Conservation (phyloP, 1,284 basidiomycete species). For the Tetrapyrgos nigripes region DNA sequence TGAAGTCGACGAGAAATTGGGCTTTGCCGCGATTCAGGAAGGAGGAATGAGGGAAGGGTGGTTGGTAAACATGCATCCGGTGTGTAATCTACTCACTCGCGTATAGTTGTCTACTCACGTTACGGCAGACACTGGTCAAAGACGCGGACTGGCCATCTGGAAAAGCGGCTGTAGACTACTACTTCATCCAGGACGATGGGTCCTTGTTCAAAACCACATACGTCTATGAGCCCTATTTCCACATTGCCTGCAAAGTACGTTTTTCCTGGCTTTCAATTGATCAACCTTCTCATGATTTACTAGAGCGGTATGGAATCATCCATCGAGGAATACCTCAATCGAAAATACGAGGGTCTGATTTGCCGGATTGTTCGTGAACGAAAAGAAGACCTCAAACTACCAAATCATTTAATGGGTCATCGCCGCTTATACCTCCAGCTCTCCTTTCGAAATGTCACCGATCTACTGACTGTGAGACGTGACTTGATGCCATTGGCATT, state of each 20-base stretch:
- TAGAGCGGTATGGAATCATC: constrained; percentile 88
- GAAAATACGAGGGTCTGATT: constrained; percentile 91
- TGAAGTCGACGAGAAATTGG: constrained; percentile 93
- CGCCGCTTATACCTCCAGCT: constrained; percentile 89
- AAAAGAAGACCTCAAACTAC: constrained; percentile 95
- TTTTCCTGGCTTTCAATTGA: background rate
- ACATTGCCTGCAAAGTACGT: constrained; percentile 87
- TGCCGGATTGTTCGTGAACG: constrained; percentile 79
- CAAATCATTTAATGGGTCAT: constrained; percentile 96
- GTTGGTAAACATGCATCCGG: constrained; percentile 99
- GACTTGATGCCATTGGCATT: constrained; percentile 92
- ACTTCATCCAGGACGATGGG: constrained; percentile 98
- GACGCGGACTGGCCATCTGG: constrained; percentile 84
- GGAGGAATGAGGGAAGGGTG: constrained; percentile 83
- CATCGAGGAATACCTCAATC: constrained; percentile 96
- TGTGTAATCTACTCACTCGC: constrained; percentile 47
- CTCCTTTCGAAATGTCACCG: constrained; percentile 91
- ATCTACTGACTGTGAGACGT: constrained; percentile 87
- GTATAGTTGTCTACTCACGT: constrained; percentile 1
- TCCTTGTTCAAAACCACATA: constrained; percentile 96
- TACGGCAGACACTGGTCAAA: constrained; percentile 78
- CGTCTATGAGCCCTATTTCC: constrained; percentile 95
- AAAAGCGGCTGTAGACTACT: constrained; percentile 93
- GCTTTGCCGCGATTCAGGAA: constrained; percentile 83
- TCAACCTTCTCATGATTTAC: constrained; percentile 9